Evolutionary conservation across 192 early-diverging fungal species (phyloP), one percentile per base, ranked within the genome.

Genomic region (Spizellomyces sp.): DNA sequence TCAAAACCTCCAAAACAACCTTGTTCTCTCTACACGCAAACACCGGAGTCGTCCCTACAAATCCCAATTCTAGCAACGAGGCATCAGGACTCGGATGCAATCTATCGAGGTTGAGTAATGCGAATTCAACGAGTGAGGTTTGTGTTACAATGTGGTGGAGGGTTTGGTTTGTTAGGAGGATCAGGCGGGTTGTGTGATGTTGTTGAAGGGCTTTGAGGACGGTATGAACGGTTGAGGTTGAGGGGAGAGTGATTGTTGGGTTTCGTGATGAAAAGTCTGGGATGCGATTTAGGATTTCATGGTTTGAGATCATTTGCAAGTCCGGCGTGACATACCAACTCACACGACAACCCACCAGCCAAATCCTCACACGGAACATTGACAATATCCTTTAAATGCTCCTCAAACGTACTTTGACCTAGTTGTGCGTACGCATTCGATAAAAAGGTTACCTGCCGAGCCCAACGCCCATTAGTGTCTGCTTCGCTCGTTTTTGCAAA

Each of bases 51-150:
- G 77, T 70, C 14, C 62, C 60, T 19, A 21, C 47, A 22, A 78
- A 70, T 27, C 27, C 19, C 14, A 78, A 63, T 15, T 64, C 55
- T 17, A 14, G n/a, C 17, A 78, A 52, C 6, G 77, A 59, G 19
- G 66, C 63, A 62, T 78, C 77, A 9, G 77, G 77, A 2, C 21
- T 46, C 46, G 67, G 71, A 36, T 78, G 77, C 55, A 78, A 47
- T 6, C 22, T 19, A 54, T 78, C 77, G 42, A 78, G 57, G 58
- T 78, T 78, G 6, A 74, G 72, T 1, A 74, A 45, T 21, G 68
- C 54, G 48, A 70, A 68, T 47, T 74, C 72, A 12, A 74, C 64
- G 4, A 78, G 19, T 27, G 62, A 66, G 5, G 45, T 58, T 55
- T 74, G 71, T 6, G 77, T 74, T 15, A 74, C 64, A 17, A 74